A percentile compares a stretch with the other conserved stretches of the same genome.
These are phyloP conservation scores for Stipa capillata DNA, from an alignment of 176 grass and related monocot species.

Conservation along the genomic window DNA sequence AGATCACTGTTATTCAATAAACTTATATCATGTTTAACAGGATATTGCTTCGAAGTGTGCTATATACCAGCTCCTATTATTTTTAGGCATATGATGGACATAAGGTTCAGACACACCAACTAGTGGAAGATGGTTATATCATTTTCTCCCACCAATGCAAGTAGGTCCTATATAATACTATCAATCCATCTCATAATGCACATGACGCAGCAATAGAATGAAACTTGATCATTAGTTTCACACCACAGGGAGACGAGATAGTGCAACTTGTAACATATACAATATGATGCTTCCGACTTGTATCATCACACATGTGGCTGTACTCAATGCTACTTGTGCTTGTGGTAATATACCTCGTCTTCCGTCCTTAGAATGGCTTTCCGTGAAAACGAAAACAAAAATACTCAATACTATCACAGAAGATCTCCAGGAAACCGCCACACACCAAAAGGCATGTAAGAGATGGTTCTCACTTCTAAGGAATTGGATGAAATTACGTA, in stretches of 20 bases:
- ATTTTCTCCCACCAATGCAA: not conserved
- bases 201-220: not conserved
- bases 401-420: not conserved
- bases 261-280: constrained; percentile 2
- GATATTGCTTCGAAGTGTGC: not conserved
- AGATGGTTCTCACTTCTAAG: not conserved
- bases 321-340: constrained; percentile 6
- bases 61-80: not conserved
- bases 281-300: not conserved
- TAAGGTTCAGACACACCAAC: not conserved
- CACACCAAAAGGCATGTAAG: not conserved
- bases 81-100: not conserved
- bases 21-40: not conserved
- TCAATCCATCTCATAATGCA: not conserved
- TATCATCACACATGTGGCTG: not conserved
- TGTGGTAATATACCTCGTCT: not conserved
- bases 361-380: not conserved
- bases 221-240: not conserved
- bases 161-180: not conserved
- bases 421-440: not conserved
- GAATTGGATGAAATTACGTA: not conserved
- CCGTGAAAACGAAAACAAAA: not conserved
- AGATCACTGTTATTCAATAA: not conserved
- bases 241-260: not conserved
- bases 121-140: too few relatives aligned